Evolutionary conservation across 2,329 filamentous ascomycete genomes (phyloP).

Genomic region (Fusarium tricinctum): DNA sequence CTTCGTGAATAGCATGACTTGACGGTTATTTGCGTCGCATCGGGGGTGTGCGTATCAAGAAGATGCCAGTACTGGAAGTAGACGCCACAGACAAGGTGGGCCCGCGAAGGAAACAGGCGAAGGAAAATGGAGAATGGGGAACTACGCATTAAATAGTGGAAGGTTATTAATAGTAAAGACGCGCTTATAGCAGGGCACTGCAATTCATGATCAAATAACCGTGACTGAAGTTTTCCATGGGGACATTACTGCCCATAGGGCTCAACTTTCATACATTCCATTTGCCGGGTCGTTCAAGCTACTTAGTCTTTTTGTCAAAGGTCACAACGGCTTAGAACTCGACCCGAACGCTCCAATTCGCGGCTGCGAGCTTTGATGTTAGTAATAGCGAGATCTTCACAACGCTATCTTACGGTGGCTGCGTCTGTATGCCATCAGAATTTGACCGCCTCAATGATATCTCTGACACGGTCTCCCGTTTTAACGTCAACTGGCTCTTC

Average conservation of each 20-base stretch:
- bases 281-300: slow-evolving; percentile 8
- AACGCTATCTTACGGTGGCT: slow-evolving; percentile 16
- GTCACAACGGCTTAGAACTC: slow-evolving; percentile 8
- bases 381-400: slow-evolving; percentile 12
- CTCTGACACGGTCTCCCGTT: slow-evolving; percentile 6
- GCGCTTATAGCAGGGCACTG: slow-evolving; percentile 7
- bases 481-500: slow-evolving; percentile 16
- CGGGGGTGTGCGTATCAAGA: slow-evolving; percentile 16
- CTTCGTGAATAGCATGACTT: slow-evolving; percentile 13
- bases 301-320: slow-evolving; percentile 12
- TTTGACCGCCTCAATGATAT: slow-evolving; percentile 14
- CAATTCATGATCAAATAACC: slow-evolving; percentile 9
- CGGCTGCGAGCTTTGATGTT: slow-evolving; percentile 14
- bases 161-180: slow-evolving; percentile 14
- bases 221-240: slow-evolving; percentile 10
- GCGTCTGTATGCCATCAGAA: slow-evolving; percentile 18
- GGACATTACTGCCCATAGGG: slow-evolving; percentile 5
- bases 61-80: slow-evolving; percentile 5
- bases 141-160: slow-evolving; percentile 5
- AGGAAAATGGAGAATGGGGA: slow-evolving; percentile 14
- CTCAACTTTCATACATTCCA: slow-evolving; percentile 10
- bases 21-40: slow-evolving; percentile 13
- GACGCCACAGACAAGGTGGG: slow-evolving; percentile 7
- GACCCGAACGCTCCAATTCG: slow-evolving; percentile 14
- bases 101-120: slow-evolving; percentile 14